These are phyloP conservation scores for Lactuca sativa DNA, from an alignment of 129 eudicot species.

Conservation along the genomic window DNA sequence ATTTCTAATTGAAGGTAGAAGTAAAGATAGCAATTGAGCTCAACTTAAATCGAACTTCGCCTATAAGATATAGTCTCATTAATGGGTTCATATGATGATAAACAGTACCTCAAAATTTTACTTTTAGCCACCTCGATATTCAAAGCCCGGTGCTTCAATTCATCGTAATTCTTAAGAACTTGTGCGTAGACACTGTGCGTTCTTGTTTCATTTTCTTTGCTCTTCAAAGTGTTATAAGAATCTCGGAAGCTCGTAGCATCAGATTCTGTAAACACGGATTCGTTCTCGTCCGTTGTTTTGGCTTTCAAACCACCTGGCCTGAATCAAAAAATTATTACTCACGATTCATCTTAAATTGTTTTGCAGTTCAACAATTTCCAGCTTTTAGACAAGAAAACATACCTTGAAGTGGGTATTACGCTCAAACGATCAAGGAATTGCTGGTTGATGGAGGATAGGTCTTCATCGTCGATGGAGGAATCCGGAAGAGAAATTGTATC, in stretches of 20 bases:
- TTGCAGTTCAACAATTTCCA: not conserved
- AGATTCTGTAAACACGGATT: slow-evolving; percentile 8
- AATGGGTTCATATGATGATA: not conserved
- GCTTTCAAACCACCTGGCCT: slow-evolving; percentile 32
- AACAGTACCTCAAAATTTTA: slow-evolving; percentile 56
- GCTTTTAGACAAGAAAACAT: not conserved
- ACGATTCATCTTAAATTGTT: not conserved
- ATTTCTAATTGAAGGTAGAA: not conserved
- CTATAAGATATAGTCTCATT: not conserved
- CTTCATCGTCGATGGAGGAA: slow-evolving; percentile 36
- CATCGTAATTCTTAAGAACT: slow-evolving; percentile 46
- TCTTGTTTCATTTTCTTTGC: slow-evolving; percentile 33
- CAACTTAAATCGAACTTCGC: not conserved
- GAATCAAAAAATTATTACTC: not conserved
- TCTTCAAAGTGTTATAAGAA: slow-evolving; percentile 16
- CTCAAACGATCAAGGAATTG: slow-evolving; percentile 19
- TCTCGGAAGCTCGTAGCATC: slow-evolving; percentile 10
- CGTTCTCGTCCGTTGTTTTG: slow-evolving; percentile 26
- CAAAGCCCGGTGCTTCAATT: slow-evolving; percentile 32
- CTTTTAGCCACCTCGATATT: slow-evolving; percentile 49
- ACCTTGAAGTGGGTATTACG: slow-evolving; percentile 35
- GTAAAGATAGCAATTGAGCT: not conserved
- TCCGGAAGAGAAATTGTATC: slow-evolving; percentile 20
- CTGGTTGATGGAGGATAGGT: slow-evolving; percentile 22
- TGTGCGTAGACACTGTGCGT: slow-evolving; percentile 29